Percentiles rank a stretch among this genome's conserved stretches.
Evolutionary conservation across 768 basidiomycete genomes (phyloP).

Genomic region (Suillus variegatus): DNA sequence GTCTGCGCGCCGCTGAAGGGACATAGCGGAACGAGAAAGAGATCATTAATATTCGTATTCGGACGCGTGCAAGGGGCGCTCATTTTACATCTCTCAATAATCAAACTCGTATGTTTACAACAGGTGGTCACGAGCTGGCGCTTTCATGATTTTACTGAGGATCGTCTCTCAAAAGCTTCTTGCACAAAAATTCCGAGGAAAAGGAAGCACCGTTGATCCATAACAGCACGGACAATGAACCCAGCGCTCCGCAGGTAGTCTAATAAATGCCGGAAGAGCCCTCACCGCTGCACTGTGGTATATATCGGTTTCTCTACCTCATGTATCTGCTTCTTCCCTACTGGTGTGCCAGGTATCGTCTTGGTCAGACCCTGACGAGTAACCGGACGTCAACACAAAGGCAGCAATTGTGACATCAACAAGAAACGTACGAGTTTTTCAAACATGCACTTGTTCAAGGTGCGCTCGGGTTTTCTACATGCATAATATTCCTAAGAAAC

Average conservation of each 20-base stretch:
- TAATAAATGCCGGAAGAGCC: background rate
- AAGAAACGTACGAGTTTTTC: conserved; percentile 80
- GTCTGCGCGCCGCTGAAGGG: conserved; percentile 15
- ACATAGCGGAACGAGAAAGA: conserved; percentile 28
- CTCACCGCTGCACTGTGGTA: conserved; percentile 81
- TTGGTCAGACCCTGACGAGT: conserved; percentile 80
- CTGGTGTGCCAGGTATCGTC: conserved; percentile 86
- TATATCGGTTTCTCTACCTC: conserved; percentile 86
- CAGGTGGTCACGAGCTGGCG: background rate
- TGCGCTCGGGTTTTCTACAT: conserved; percentile 87
- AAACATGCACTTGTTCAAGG: conserved; percentile 93
- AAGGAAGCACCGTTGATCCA: conserved; percentile 1
- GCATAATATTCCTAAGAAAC: conserved; percentile 74
- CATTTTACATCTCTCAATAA: background rate
- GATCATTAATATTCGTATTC: conserved; percentile 20
- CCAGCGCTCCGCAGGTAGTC: background rate
- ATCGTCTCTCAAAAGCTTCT: background rate
- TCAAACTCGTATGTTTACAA: background rate
- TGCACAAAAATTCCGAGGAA: background rate
- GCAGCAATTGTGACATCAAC: background rate
- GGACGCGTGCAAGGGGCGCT: background rate
- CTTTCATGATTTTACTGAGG: background rate
- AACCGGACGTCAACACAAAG: background rate
- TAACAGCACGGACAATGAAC: background rate
- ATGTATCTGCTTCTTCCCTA: conserved; percentile 81